Evolutionary conservation across 495 filamentous ascomycete species (phyloP).

Genomic region (Talaromyces ruber): DNA sequence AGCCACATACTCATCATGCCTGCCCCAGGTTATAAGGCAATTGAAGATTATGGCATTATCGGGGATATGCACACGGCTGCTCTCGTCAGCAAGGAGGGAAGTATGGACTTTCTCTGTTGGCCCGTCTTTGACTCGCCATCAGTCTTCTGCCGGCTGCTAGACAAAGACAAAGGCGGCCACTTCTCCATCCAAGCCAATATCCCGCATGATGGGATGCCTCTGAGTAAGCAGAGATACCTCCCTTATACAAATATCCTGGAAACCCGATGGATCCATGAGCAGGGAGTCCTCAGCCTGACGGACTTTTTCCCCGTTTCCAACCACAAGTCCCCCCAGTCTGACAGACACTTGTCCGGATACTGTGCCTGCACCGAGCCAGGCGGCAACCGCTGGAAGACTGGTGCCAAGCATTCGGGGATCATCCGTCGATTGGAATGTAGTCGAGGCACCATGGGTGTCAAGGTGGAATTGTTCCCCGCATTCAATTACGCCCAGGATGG

Average conservation of each 20-base stretch:
- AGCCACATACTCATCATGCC: slow-evolving; percentile 10
- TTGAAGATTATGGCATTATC: slow-evolving; percentile 69
- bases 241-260: slow-evolving; percentile 64
- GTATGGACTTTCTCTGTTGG: slow-evolving; percentile 72
- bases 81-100: slow-evolving; percentile 60
- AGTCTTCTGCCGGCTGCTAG: slow-evolving; percentile 58
- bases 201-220: slow-evolving; percentile 32
- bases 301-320: slow-evolving; percentile 57
- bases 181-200: slow-evolving; percentile 51
- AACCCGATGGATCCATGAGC: slow-evolving; percentile 61
- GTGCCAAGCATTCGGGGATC: slow-evolving; percentile 33
- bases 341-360: slow-evolving; percentile 24
- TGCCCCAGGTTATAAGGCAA: slow-evolving; percentile 45
- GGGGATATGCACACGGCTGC: slow-evolving; percentile 74
- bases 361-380: slow-evolving; percentile 26
- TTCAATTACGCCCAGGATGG: slow-evolving; percentile 56
- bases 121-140: slow-evolving; percentile 61
- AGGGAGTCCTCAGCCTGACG: slow-evolving; percentile 58
- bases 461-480: slow-evolving; percentile 60
- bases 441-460: slow-evolving; percentile 50
- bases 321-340: slow-evolving; percentile 14
- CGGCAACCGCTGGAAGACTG: slow-evolving; percentile 30
- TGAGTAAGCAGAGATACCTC: slow-evolving; percentile 63
- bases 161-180: slow-evolving; percentile 62
- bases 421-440: slow-evolving; percentile 64